Evolutionary conservation across 768 basidiomycete genomes (phyloP).

Genomic region (Auricularia cornea): DNA sequence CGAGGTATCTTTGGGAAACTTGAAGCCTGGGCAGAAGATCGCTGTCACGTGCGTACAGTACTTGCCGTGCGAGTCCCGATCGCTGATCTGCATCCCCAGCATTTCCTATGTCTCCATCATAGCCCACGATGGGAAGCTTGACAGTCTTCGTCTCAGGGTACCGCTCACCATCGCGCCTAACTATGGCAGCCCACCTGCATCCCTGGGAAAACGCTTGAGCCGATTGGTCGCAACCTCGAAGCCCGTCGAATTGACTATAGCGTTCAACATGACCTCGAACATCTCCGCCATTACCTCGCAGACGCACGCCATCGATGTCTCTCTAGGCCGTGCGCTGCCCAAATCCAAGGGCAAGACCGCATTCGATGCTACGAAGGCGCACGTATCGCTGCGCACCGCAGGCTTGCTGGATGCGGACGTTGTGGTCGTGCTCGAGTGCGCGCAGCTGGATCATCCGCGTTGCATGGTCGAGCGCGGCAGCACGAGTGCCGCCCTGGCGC

Average conservation of each 20-base stretch:
- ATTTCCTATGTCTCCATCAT: background rate
- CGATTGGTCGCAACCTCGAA: background rate
- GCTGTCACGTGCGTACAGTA: background rate
- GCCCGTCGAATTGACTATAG: constrained; percentile 8
- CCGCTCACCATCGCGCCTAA: constrained; percentile 10
- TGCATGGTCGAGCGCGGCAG: constrained; percentile 40
- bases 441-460: constrained; percentile 43
- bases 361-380: background rate
- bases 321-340: constrained; percentile 26
- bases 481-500: constrained; percentile 26
- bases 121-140: constrained; percentile 5
- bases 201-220: background rate
- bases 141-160: constrained; percentile 6
- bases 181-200: constrained; percentile 7
- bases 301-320: constrained; percentile 8
- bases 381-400: constrained; percentile 20
- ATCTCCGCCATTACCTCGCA: constrained; percentile 13
- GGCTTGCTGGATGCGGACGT: constrained; percentile 40
- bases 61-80: background rate
- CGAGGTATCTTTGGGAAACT: background rate
- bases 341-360: constrained; percentile 30
- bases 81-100: background rate
- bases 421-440: constrained; percentile 39
- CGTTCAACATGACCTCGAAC: constrained; percentile 7
- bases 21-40: background rate